These are phyloP conservation scores for Pichia sp. DNA, from an alignment of 1,139 yeast species.

Conservation along the genomic window DNA sequence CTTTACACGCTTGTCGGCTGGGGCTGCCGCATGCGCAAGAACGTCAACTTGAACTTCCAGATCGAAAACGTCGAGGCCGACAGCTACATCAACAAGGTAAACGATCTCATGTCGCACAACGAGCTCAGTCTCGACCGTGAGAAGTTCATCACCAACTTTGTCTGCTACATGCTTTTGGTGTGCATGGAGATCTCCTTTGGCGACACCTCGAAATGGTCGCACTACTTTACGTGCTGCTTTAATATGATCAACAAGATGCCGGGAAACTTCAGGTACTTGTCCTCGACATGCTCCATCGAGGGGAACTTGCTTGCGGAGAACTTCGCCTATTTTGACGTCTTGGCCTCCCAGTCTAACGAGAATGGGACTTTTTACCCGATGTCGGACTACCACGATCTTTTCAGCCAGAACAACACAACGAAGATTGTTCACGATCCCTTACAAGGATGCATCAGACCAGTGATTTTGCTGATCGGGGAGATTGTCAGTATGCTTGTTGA, in stretches of 20 bases:
- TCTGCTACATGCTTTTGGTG: slow-evolving; percentile 34
- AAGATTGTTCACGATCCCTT: slow-evolving; percentile 36
- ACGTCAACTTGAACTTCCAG: slow-evolving; percentile 23
- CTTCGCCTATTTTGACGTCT: slow-evolving; percentile 43
- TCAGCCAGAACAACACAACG: slow-evolving; percentile 18
- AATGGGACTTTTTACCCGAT: slow-evolving; percentile 39
- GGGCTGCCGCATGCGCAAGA: slow-evolving; percentile 30
- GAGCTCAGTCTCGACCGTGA: slow-evolving; percentile 18
- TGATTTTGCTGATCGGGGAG: slow-evolving; percentile 40
- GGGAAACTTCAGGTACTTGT: slow-evolving; percentile 27
- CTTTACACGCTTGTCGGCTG: slow-evolving; percentile 34
- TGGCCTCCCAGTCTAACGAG: slow-evolving; percentile 37
- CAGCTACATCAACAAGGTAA: slow-evolving; percentile 23
- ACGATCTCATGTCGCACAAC: slow-evolving; percentile 13
- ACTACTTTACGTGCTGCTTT: slow-evolving; percentile 33
- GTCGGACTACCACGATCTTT: slow-evolving; percentile 32
- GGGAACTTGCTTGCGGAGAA: slow-evolving; percentile 39
- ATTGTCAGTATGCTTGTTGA: slow-evolving; percentile 34
- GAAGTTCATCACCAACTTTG: slow-evolving; percentile 31
- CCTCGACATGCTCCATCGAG: slow-evolving; percentile 33
- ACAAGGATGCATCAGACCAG: slow-evolving; percentile 44
- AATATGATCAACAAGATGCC: slow-evolving; percentile 34
- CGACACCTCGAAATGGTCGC: slow-evolving; percentile 35
- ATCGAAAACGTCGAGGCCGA: slow-evolving; percentile 23
- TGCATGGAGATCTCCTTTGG: slow-evolving; percentile 37